A percentile compares a stretch with the other conserved stretches of the same genome.
Conservation (phyloP, 352 stramenopile genomes). For the Phytophthora pistaciae region DNA sequence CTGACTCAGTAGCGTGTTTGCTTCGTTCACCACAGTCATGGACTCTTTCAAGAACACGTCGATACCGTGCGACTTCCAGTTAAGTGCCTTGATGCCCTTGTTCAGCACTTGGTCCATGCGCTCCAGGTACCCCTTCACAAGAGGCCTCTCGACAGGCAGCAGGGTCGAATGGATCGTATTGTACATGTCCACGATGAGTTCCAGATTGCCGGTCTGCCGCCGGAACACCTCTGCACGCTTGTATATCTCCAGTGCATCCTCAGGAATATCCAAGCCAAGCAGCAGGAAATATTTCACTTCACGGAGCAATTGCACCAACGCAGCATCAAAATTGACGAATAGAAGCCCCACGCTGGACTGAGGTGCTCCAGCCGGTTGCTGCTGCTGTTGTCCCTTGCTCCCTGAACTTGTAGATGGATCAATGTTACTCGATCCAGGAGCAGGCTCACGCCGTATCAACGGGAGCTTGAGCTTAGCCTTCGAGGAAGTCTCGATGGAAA, state of each 20-base stretch:
- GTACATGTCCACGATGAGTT: conserved; percentile 95
- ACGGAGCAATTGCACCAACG: conserved; percentile 90
- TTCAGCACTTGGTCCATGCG: conserved; percentile 91
- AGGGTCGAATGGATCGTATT: conserved; percentile 91
- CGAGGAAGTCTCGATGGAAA: conserved; percentile 83
- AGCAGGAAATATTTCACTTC: conserved; percentile 96
- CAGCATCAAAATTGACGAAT: conserved; percentile 93
- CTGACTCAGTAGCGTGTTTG: conserved; percentile 84
- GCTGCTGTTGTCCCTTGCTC: conserved; percentile 19
- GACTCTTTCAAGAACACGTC: conserved; percentile 93
- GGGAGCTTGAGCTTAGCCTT: conserved; percentile 91
- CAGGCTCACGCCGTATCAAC: conserved; percentile 71
- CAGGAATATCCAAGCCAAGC: conserved; percentile 89
- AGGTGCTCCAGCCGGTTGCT: conserved; percentile 19
- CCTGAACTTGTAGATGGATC: conserved; percentile 7
- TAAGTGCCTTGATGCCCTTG: conserved; percentile 91
- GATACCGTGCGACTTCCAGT: conserved; percentile 95
- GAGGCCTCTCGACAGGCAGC: conserved; percentile 89
- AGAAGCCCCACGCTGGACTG: conserved; percentile 42
- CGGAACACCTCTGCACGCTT: conserved; percentile 92
- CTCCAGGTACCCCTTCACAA: conserved; percentile 91
- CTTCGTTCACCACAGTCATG: conserved; percentile 91
- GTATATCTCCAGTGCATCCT: conserved; percentile 93
- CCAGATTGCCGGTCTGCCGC: conserved; percentile 91
- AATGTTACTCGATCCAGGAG: conserved; percentile 15